Evolutionary conservation across 768 basidiomycete genomes (phyloP).

Genomic region (Omphalotus guepiniiformis): DNA sequence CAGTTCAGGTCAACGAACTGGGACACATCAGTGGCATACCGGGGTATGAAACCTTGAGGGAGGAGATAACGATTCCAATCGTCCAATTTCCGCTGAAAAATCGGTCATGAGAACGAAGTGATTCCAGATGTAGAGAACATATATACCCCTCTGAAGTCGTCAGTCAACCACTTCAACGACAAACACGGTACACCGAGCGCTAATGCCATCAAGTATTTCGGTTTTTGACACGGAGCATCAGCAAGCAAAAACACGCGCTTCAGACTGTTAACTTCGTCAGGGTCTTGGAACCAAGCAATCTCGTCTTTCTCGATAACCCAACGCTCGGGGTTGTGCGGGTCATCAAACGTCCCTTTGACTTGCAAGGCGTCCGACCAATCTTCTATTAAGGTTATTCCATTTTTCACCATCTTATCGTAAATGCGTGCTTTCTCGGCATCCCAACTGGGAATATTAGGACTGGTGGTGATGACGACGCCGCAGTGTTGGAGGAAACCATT

Average conservation of each 20-base stretch:
- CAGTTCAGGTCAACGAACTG: constrained; percentile 48
- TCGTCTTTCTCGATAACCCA: constrained; percentile 52
- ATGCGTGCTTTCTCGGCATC: background rate
- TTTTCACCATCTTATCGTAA: background rate
- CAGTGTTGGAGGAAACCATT: constrained; percentile 3
- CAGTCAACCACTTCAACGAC: constrained; percentile 49
- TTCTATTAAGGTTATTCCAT: constrained; percentile 2
- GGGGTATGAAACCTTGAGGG: constrained; percentile 47
- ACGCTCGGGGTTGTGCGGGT: constrained; percentile 17
- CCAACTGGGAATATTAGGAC: background rate
- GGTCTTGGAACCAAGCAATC: constrained; percentile 38
- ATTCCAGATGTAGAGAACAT: background rate
- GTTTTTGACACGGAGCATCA: constrained; percentile 62
- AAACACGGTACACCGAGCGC: constrained; percentile 86
- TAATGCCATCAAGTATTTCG: constrained; percentile 78
- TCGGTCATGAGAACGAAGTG: background rate
- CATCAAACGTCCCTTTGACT: background rate
- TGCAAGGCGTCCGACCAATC: constrained; percentile 6
- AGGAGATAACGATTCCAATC: constrained; percentile 64
- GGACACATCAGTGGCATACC: constrained; percentile 23
- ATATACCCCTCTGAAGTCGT: constrained; percentile 31
- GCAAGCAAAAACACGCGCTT: constrained; percentile 58
- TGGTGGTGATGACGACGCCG: constrained; percentile 2
- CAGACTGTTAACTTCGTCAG: constrained; percentile 35
- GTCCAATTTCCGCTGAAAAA: constrained; percentile 29